Evolutionary conservation across 257 asterid genomes (phyloP), one percentile per base, ranked within the genome.

Genomic region (Solanum tarapatanum): DNA sequence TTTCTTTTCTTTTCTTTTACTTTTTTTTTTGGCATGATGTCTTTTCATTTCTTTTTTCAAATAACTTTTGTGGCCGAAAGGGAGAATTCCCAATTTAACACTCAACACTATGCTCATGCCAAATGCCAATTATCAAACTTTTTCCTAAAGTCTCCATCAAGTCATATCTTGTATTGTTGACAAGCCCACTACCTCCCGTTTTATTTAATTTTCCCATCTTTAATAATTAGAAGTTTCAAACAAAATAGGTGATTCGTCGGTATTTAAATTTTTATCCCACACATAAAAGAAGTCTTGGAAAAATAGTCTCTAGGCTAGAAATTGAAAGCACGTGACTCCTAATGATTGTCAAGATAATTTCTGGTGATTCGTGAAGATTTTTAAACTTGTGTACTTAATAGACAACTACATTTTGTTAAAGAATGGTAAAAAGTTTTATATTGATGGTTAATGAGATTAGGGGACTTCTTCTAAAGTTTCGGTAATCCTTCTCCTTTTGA

Each of bases 41-140:
- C 37, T 43, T 79, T 79, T 79, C 39, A 24, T 79, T 79, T 43
- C 37, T 26, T 8, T 1, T 16, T 24, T 8, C 37, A 26, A 43
- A 24, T 79, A 51, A 26, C 84, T 43, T 76, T 39, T 79, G 26
- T 79, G 21, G 64, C 84, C 66, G 84, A 79, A 79, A 79, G 62
- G 84, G 16, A 24, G 23, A 72, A 41, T 41, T 43, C 14, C 36
- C 36, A 43, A 41, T 79, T 14, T 14, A 24, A 37, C 30, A 75
- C 51, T 21, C 80, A 73, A 41, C 62, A 7, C 60, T 77, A 76
- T 39, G 60, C 12, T 76, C 84, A 37, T 76, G 35, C 35, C 60
- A 12, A 39, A 39, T 75, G 55, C 83, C 83, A 3, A 76, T 12
- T 12, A 11, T n/a, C 83, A n/a, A 76, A 1, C 83, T 11, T 75